Conservation (phyloP, 2,329 filamentous ascomycete genomes). For the Calonectria hawksworthii region DNA sequence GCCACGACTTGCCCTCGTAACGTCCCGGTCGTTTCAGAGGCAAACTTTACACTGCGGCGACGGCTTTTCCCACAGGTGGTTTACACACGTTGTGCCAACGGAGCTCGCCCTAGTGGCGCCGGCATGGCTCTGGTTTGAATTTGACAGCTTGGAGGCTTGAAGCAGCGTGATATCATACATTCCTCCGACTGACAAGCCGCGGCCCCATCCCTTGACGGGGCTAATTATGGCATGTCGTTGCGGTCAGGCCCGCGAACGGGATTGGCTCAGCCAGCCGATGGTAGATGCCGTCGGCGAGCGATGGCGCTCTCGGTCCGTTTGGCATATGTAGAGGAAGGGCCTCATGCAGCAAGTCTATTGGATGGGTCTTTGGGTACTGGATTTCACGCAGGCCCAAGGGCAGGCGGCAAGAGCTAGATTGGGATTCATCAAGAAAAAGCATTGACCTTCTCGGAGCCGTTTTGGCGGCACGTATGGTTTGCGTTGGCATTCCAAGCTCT, state of each 20-base stretch:
- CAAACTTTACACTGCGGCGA: not conserved
- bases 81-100: slow-evolving; percentile 1
- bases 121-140: not conserved
- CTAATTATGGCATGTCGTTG: slow-evolving; percentile 2
- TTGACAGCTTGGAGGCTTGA: not conserved
- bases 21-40: slow-evolving; percentile 8
- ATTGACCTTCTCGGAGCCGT: not conserved
- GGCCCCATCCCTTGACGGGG: not conserved
- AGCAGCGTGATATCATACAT: slow-evolving; percentile 5
- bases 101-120: not conserved
- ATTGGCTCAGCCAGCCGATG: not conserved
- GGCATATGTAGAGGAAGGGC: not conserved
- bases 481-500: not conserved
- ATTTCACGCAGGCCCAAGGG: not conserved
- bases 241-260: not conserved
- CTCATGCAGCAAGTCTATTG: not conserved
- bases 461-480: not conserved
- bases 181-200: not conserved
- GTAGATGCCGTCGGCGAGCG: not conserved
- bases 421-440: not conserved
- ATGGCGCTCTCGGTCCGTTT: slow-evolving; percentile 7
- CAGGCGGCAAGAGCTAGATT: not conserved
- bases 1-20: not conserved
- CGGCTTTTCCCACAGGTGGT: not conserved
- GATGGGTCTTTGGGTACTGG: not conserved